Evolutionary conservation across 306 rosid genomes (phyloP).

Genomic region (peach (Prunus persica)): Prunus_persica_NCBIv2 NC_034011.1:26290501-26291000

Average conservation of each 20-base stretch:
- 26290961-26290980: not conserved
- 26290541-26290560: slow-evolving; percentile 95
- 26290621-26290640: slow-evolving; percentile 1
- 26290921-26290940: slow-evolving; percentile 65
- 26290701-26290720: slow-evolving; percentile 43
- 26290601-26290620: slow-evolving; percentile 59
- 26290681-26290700: slow-evolving; percentile 20
- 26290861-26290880: slow-evolving; percentile 50
- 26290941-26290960: slow-evolving; percentile 24
- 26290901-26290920: slow-evolving; percentile 60
- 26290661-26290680: not conserved
- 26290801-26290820: slow-evolving; percentile 42
- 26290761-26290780: slow-evolving; percentile 48
- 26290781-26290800: slow-evolving; percentile 44
- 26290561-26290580: slow-evolving; percentile 93
- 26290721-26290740: slow-evolving; percentile 71
- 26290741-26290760: slow-evolving; percentile 67
- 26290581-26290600: slow-evolving; percentile 78
- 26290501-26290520: slow-evolving; percentile 70
- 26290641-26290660: not conserved
- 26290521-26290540: slow-evolving; percentile 84
- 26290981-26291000: not conserved
- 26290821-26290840: slow-evolving; percentile 47
- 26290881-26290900: slow-evolving; percentile 28
- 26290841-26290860: slow-evolving; percentile 39